Conservation (phyloP, 345 rosid genomes). For the Triadica sebifera region DNA sequence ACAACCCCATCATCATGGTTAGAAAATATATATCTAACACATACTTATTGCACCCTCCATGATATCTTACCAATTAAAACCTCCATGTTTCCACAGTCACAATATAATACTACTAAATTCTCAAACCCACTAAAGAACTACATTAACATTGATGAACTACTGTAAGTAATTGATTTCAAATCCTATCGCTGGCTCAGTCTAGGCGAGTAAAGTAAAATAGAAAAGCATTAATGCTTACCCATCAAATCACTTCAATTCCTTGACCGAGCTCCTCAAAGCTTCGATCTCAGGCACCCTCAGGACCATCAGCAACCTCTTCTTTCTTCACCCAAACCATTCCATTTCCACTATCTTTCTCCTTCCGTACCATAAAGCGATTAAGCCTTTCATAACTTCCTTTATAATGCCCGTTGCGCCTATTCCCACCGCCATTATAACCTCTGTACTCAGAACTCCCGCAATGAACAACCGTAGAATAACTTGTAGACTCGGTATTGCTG, state of each 20-base stretch:
- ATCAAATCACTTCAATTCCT: slow-evolving; percentile 5
- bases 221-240: background rate
- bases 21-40: background rate
- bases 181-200: no score
- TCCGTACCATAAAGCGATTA: background rate
- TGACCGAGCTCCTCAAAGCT: slow-evolving; percentile 12
- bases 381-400: background rate
- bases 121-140: background rate
- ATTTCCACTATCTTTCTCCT: background rate
- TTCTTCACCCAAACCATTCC: slow-evolving; percentile 49
- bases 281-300: slow-evolving; percentile 6
- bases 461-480: no score
- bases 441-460: background rate
- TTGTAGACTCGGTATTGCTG: background rate
- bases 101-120: background rate
- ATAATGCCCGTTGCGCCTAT: background rate
- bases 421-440: background rate
- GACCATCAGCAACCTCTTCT: slow-evolving; percentile 27
- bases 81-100: background rate
- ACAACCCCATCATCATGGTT: background rate
- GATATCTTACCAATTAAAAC: background rate
- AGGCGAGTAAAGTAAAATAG: background rate
- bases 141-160: background rate
- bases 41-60: background rate
- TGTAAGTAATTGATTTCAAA: background rate